Evolutionary conservation across 345 rosid species (phyloP), one percentile per base, ranked within the genome.

Genomic region (Luvunga scandens): DNA sequence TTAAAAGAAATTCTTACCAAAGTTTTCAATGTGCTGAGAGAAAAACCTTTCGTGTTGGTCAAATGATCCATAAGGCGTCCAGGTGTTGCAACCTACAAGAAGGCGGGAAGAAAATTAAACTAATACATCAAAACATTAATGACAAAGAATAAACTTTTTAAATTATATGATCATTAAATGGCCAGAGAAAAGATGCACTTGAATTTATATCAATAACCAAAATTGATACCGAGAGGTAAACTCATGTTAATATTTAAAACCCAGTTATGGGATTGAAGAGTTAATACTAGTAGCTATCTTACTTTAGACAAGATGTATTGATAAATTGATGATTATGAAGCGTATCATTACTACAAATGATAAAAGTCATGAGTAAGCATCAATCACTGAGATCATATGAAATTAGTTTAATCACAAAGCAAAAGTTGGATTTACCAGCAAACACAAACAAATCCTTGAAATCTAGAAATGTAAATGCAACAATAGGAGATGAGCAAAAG

Each of bases 1-100:
- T 39, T 27, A 59, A 9, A n/a, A 81, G 42, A 77, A 80, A 69
- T 38, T 50, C 75, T 24, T 88, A 94, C 99, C 95, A 96, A 86
- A 87, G 88, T 91, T 79, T 94, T 94, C 83, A 96, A 79, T 27
- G 84, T 82, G 53, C 89, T 89, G 57, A 94, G 95, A 71, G 97
- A 91, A 77, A 96, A 96, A 4, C 99, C 97, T 85, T 96, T 96
- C 7, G 98, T 92, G 84, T 91, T 91, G 62, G 89, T 78, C 82
- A 96, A 72, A 77, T 96, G 99, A 85, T 96, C 99, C 86, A 91
- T 78, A 27, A 96, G 91, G 63, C 98, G 97, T 68, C 97, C 98
- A 79, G 98, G 99, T 13, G 99, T 96, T 42, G 86, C 99, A 83
- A 94, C 98, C 99, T 94, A 78, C 27, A 79, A 50, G 39, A 50